Evolutionary conservation across 169 alveolate genomes (phyloP).

Genomic region (Plasmodium malariae): DNA sequence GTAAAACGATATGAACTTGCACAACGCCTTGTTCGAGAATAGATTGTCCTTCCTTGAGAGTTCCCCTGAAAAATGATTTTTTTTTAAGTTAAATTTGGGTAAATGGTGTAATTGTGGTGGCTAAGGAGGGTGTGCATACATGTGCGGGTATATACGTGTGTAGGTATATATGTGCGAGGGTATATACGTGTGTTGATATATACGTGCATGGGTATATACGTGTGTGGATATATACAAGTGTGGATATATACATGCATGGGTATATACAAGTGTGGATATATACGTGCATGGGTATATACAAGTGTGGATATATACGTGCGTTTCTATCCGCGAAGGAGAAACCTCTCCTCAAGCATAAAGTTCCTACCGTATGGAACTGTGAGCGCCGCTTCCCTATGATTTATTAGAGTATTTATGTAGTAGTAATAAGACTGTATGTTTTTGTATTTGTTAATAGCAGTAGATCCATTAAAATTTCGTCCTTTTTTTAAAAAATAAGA

Average conservation of each 20-base stretch:
- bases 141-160: too few species aligned
- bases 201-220: too few species aligned
- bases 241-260: too few species aligned
- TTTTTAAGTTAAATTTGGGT: too few species aligned
- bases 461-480: conserved; percentile 4
- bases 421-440: conserved; percentile 48
- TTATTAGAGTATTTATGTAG: conserved; percentile 47
- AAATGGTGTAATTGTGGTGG: too few species aligned
- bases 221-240: too few species aligned
- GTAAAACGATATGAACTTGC: conserved; percentile 75
- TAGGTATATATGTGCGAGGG: too few species aligned
- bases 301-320: not conserved
- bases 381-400: conserved; percentile 5
- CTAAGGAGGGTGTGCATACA: too few species aligned
- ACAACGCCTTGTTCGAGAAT: conserved; percentile 51
- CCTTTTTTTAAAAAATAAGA: conserved; percentile 39
- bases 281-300: conserved; percentile 20
- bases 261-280: too few species aligned
- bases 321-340: not conserved
- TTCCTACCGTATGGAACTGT: not conserved
- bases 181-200: too few species aligned
- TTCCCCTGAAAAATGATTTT: conserved; percentile 74
- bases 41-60: conserved; percentile 77
- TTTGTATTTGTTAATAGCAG: conserved; percentile 23
- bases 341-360: not conserved